These are phyloP conservation scores for Neostapfia colusana DNA, from an alignment of 176 grass and related monocot species.

Conservation along the genomic window DNA sequence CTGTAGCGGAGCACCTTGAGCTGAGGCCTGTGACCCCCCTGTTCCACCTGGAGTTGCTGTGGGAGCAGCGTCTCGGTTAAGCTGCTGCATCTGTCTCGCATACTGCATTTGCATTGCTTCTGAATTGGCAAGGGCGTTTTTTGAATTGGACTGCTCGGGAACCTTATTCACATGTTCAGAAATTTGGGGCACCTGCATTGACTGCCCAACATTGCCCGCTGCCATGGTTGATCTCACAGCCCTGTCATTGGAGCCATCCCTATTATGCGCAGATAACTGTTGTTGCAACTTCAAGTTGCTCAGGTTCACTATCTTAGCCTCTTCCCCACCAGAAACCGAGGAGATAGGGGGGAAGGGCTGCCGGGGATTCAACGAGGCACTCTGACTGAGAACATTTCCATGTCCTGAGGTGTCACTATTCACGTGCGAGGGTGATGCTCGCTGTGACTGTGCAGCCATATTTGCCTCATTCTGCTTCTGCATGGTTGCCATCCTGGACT, in stretches of 20 bases:
- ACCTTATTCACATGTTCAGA: conserved; percentile 51
- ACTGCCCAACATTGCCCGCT: conserved; percentile 50
- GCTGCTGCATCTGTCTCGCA: conserved; percentile 62
- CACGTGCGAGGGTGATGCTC: conserved; percentile 53
- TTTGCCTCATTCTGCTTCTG: conserved; percentile 68
- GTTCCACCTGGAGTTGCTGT: conserved; percentile 37
- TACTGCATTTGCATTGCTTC: conserved; percentile 64
- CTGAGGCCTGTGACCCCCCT: conserved; percentile 42
- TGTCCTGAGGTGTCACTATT: conserved; percentile 59
- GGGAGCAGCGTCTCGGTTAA: conserved; percentile 38
- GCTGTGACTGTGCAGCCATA: conserved; percentile 56
- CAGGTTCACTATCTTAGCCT: conserved; percentile 54
- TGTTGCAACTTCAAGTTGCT: conserved; percentile 72
- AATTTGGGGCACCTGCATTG: conserved; percentile 47
- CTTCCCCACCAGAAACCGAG: conserved; percentile 49
- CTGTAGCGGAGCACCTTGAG: conserved; percentile 38
- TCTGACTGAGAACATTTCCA: conserved; percentile 48
- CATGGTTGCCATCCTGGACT: conserved; percentile 58
- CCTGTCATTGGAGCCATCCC: conserved; percentile 64
- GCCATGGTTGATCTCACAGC: conserved; percentile 49
- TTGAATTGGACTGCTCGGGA: conserved; percentile 55
- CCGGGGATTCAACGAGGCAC: conserved; percentile 48
- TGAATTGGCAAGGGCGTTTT: conserved; percentile 46
- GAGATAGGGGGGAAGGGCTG: conserved; percentile 52
- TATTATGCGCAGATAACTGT: conserved; percentile 44